phyloP scores from a whole-genome alignment of 1,284 basidiomycete species.

The Blastosporella zonata region DNA sequence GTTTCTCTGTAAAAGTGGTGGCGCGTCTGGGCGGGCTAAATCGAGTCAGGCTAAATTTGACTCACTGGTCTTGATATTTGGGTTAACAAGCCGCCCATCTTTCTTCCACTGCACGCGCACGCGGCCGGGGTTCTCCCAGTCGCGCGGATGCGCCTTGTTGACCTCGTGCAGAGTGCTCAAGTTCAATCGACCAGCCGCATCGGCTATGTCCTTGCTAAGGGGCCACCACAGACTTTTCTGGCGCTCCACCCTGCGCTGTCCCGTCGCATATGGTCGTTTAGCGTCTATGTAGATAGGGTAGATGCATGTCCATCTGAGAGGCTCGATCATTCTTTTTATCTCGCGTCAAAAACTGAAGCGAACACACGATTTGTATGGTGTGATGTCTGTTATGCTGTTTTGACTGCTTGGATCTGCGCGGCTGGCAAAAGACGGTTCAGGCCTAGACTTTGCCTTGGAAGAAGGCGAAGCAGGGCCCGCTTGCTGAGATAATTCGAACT shows the following conservation, averaged over 20 bases:
- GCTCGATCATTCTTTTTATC: slow-evolving; percentile 15
- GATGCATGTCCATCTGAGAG: slow-evolving; percentile 82
- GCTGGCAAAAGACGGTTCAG: slow-evolving; percentile 23
- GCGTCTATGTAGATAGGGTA: slow-evolving; percentile 98
- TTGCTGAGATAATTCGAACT: slow-evolving; percentile 34
- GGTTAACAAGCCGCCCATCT: slow-evolving; percentile 71
- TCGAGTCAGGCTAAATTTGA: slow-evolving; percentile 18
- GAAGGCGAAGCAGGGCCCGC: slow-evolving; percentile 56
- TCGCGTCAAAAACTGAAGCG: slow-evolving; percentile 12
- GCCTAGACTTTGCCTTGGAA: slow-evolving; percentile 34
- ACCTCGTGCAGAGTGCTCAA: slow-evolving; percentile 85
- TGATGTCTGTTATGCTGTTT: slow-evolving; percentile 62
- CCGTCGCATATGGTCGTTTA: slow-evolving; percentile 82
- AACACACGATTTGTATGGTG: slow-evolving; percentile 74
- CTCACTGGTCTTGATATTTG: slow-evolving; percentile 78
- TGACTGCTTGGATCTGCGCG: slow-evolving; percentile 22
- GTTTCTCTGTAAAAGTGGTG: slow-evolving; percentile 60
- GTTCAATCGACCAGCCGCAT: slow-evolving; percentile 76
- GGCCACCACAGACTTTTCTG: slow-evolving; percentile 92
- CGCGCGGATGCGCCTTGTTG: slow-evolving; percentile 86
- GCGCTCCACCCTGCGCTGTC: slow-evolving; percentile 79
- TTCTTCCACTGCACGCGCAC: slow-evolving; percentile 90
- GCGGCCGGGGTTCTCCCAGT: slow-evolving; percentile 95
- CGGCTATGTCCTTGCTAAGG: slow-evolving; percentile 86
- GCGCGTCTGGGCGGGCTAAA: slow-evolving; percentile 2